Evolutionary conservation across 1,284 basidiomycete genomes (phyloP), one percentile per base, ranked within the genome.

Genomic region (Leucoagaricus sp.): DNA sequence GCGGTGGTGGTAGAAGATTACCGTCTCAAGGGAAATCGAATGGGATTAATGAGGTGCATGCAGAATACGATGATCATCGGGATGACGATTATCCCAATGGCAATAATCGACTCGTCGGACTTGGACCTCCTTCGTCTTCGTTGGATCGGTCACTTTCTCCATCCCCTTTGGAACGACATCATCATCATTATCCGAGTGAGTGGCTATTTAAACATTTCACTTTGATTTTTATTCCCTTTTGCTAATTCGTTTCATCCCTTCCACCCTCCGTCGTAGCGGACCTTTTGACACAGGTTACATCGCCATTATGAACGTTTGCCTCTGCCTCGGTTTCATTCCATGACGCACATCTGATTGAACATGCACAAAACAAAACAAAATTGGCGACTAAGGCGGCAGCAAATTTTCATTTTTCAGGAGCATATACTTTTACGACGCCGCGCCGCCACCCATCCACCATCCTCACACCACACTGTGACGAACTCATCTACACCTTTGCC

Each of bases 231-330:
- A 3, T 23, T 49, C 9, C 15, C 47, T 19, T 26, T 13, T 25
- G 15, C n/a, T 38, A 23, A 28, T 25, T 47, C 36, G 44, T 40
- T 54, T 40, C 29, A 36, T 46, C 29, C 12, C 23, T 19, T 21
- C 29, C 29, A 10, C 17, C 12, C 19, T n/a, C 34, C 26, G 42
- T 59, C 4, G 10, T 53, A 86, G 84, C 82, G 58, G 84, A 86
- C 61, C 72, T 86, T 47, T 71, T 86, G 65, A 85, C 84, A 29
- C 84, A 85, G 80, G 83, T 82, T 25, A 47, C 45, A 38, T 36
- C 31, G 21, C 26, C 45, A 58, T 40, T 29, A 58, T 15, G 21
- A 25, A 15, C 4, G 8, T 15, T n/a, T 9, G 23, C 6, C 25
- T 23, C n/a, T n/a, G n/a, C n/a, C n/a, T n/a, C n/a, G n/a, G n/a